Percentiles rank a stretch among this genome's conserved stretches.
Conservation (phyloP, 352 stramenopile species). For the Pythium biforme region DNA sequence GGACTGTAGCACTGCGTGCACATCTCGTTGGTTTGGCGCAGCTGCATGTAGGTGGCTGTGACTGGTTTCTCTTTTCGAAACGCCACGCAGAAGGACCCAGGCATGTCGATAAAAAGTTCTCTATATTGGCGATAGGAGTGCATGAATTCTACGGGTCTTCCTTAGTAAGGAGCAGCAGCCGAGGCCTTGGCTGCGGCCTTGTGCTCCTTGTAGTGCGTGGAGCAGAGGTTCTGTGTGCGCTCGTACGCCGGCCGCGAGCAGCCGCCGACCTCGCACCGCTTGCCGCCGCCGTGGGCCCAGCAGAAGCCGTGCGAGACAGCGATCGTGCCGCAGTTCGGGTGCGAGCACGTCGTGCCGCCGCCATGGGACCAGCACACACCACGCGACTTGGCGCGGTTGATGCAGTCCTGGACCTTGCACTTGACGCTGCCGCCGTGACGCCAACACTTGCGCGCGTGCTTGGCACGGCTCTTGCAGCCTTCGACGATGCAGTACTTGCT, state of each 20-base stretch:
- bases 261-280: slow-evolving; percentile 37
- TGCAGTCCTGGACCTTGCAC: slow-evolving; percentile 58
- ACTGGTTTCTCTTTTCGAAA: too few relatives aligned
- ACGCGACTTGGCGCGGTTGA: slow-evolving; percentile 63
- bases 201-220: slow-evolving; percentile 38
- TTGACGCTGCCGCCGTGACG: slow-evolving; percentile 54
- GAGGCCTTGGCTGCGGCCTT: background rate
- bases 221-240: slow-evolving; percentile 53
- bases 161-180: slow-evolving; percentile 1
- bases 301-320: slow-evolving; percentile 49
- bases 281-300: slow-evolving; percentile 38
- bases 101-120: background rate
- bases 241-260: slow-evolving; percentile 60
- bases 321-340: slow-evolving; percentile 50
- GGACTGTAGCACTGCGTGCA: too few relatives aligned
- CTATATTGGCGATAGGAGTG: too few relatives aligned
- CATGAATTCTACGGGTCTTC: background rate
- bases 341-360: slow-evolving; percentile 47
- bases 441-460: slow-evolving; percentile 57
- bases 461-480: slow-evolving; percentile 53
- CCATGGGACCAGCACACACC: slow-evolving; percentile 64
- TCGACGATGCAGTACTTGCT: slow-evolving; percentile 60
- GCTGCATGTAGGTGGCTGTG: too few relatives aligned
- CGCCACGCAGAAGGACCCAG: too few relatives aligned
- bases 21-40: too few relatives aligned